A percentile compares a stretch with the other conserved stretches of the same genome.
phyloP scores from a whole-genome alignment of 352 stramenopile genomes.

The Pythium dissimile region DNA sequence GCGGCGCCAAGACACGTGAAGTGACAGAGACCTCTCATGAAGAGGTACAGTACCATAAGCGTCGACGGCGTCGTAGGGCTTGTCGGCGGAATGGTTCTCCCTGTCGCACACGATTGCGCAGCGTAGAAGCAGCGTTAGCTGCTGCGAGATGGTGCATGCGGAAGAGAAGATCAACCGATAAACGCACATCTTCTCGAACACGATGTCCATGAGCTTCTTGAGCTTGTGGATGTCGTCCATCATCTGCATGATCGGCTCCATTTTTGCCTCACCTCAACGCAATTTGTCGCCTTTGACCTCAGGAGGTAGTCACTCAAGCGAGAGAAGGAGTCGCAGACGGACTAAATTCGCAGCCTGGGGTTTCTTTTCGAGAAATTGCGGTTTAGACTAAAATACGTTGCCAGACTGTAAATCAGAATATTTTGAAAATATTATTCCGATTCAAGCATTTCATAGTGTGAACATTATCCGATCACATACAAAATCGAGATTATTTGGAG shows the following conservation, averaged over 20 bases:
- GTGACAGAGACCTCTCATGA: no score
- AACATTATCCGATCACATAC: no score
- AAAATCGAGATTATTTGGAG: no score
- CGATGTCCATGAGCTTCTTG: slow-evolving; percentile 88
- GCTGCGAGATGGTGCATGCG: not conserved
- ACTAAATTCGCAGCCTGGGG: no score
- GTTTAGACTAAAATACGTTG: no score
- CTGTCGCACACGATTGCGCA: slow-evolving; percentile 6
- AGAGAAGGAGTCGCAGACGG: no score
- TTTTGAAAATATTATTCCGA: no score
- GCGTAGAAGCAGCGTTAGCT: not conserved
- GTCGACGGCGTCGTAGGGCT: slow-evolving; percentile 66
- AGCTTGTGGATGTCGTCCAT: slow-evolving; percentile 91
- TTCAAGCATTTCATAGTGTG: no score
- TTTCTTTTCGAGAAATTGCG: no score
- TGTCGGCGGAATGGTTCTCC: slow-evolving; percentile 56
- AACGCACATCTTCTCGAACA: slow-evolving; percentile 83
- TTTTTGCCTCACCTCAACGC: slow-evolving; percentile 11
- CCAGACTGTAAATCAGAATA: no score
- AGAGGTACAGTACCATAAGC: slow-evolving; percentile 54
- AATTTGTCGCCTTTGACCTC: not conserved
- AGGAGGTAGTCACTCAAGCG: no score
- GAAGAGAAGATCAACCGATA: not conserved
- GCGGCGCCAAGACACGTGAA: not conserved
- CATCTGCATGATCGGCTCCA: slow-evolving; percentile 91